Evolutionary conservation across 305 asterid genomes (phyloP), one percentile per base, ranked within the genome.

Genomic region (Fraxinus albicans): DNA sequence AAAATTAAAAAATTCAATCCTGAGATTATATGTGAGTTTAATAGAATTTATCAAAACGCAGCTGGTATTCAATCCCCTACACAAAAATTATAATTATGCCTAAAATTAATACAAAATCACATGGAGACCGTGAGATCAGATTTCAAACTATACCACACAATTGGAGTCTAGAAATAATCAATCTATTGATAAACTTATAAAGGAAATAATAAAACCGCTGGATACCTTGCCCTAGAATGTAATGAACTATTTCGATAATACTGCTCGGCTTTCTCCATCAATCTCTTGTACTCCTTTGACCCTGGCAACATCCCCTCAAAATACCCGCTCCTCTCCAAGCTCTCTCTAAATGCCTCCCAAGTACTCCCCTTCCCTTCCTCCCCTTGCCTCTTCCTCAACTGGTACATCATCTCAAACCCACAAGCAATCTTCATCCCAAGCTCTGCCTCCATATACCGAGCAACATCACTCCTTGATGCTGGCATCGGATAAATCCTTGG

Each of bases 351-450:
- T 53, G 89, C 94, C 79, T 94, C 99, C 99, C 97, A 96, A 6
- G 94, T 88, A 88, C 95, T 91, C 81, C 98, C 99, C 88, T 93
- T 92, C 81, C 99, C 98, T 88, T 91, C 99, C 42, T 79, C 89
- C 55, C 97, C 95, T 78, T 90, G 91, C 87, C 81, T 93, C 90
- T 90, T 96, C 77, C 90, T 92, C 87, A 89, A 60, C 86, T 94
- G 98, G 88, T 92, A 96, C 89, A 94, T 91, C 98, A 96, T 96
- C 88, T 94, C 99, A 82, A 96, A 87, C 60, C 99, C 99, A 88
- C 99, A 96, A 25, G 95, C 79, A 80, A 93, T 91, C 89, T 96
- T 96, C 97, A 96, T 92, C 67, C 98, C 98, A 10, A 92, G 86
- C 85, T 96, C 98, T 13, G 98, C 95, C 89, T 94, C 98, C 89